Conservation (phyloP, 495 filamentous ascomycete genomes). For the Trichoderma gamsii region DNA sequence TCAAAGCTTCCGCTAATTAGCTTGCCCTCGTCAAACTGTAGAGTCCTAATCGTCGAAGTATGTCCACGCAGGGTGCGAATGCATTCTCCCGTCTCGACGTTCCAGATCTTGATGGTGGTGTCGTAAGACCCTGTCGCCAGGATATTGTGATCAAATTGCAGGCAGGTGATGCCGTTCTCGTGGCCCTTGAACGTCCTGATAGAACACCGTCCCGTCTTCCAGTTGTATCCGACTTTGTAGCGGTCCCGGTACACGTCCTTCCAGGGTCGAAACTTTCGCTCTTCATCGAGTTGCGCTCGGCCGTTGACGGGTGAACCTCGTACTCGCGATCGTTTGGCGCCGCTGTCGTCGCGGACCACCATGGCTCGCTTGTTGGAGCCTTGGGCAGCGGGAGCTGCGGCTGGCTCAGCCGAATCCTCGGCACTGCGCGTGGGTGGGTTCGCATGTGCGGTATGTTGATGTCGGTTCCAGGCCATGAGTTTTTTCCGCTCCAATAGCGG, state of each 20-base stretch:
- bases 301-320: constrained; percentile 21
- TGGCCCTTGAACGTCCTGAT: constrained; percentile 80
- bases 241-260: constrained; percentile 55
- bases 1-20: constrained; percentile 82
- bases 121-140: constrained; percentile 95
- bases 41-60: constrained; percentile 69
- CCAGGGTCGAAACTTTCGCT: constrained; percentile 62
- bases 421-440: constrained; percentile 24
- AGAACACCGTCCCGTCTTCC: constrained; percentile 87
- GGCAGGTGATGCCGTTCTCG: constrained; percentile 88
- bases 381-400: not conserved
- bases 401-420: not conserved
- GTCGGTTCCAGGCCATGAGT: constrained; percentile 78
- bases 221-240: constrained; percentile 77
- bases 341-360: constrained; percentile 24
- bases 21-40: constrained; percentile 90
- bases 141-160: constrained; percentile 92
- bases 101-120: constrained; percentile 90
- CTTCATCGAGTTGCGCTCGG: constrained; percentile 19
- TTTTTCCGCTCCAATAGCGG: constrained; percentile 83
- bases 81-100: constrained; percentile 80
- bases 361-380: constrained; percentile 21
- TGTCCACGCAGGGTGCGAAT: constrained; percentile 79
- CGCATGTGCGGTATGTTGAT: constrained; percentile 55
- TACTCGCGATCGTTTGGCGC: constrained; percentile 47